A percentile compares a stretch with the other conserved stretches of the same genome.
Conservation (phyloP, 805 yeast species). For the Yamadazyma nakazawae region DNA sequence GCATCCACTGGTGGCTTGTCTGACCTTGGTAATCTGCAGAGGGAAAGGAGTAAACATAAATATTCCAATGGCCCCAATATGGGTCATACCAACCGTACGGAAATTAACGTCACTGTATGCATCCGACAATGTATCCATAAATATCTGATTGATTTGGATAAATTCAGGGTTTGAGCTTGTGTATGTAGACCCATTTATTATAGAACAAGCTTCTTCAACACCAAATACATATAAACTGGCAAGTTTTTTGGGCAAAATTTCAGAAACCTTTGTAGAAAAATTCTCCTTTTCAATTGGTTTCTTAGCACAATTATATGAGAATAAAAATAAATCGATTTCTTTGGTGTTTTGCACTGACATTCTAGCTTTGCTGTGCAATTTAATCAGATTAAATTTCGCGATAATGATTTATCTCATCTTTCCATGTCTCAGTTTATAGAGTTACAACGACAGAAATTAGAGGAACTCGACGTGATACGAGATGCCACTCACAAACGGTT, state of each 20-base stretch:
- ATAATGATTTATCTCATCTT: constrained; percentile 1
- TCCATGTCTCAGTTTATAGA: constrained; percentile 31
- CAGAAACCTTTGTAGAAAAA: constrained; percentile 26
- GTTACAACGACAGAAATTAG: constrained; percentile 38
- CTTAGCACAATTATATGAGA: constrained; percentile 61
- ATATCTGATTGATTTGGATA: constrained; percentile 28
- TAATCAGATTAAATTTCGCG: background rate
- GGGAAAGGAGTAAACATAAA: constrained; percentile 46
- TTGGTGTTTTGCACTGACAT: constrained; percentile 2
- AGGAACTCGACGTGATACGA: constrained; percentile 73
- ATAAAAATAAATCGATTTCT: constrained; percentile 23
- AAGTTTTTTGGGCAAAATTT: constrained; percentile 26
- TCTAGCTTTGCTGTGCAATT: background rate
- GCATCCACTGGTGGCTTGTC: constrained; percentile 38
- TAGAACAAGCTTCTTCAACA: constrained; percentile 60
- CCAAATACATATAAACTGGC: constrained; percentile 58
- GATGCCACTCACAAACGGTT: constrained; percentile 61
- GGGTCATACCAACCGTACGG: constrained; percentile 40
- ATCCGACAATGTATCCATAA: constrained; percentile 32
- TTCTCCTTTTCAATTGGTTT: constrained; percentile 30
- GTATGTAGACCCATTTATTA: constrained; percentile 51
- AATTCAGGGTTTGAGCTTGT: constrained; percentile 35
- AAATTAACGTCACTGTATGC: constrained; percentile 35
- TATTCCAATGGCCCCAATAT: constrained; percentile 58
- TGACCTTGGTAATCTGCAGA: constrained; percentile 26